A percentile compares a stretch with the other conserved stretches of the same genome.
Evolutionary conservation across 1,284 basidiomycete species (phyloP).

Genomic region (Cryptococcus floricola): DNA sequence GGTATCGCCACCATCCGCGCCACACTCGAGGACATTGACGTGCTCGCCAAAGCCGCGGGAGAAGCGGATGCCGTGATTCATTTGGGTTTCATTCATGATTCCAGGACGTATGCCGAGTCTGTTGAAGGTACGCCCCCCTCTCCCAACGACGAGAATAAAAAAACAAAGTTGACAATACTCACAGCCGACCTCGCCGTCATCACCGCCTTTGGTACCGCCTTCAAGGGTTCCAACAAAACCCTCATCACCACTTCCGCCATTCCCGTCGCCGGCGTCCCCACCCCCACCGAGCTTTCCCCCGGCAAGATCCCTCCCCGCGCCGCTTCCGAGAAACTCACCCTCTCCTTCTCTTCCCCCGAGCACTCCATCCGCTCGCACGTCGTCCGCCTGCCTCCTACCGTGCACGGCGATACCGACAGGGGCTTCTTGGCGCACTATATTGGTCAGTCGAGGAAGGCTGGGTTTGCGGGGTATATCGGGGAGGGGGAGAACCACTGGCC

Average conservation of each 20-base stretch:
- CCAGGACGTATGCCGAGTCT: conserved; percentile 4
- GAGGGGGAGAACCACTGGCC: conserved; percentile 18
- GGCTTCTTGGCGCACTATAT: conserved; percentile 19
- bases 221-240: conserved; percentile 26
- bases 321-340: conserved; percentile 10
- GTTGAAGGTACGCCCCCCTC: conserved; percentile 6
- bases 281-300: conserved; percentile 1
- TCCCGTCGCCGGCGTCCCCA: background rate
- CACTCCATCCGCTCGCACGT: conserved; percentile 6
- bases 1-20: conserved; percentile 22
- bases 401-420: conserved; percentile 20
- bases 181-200: conserved; percentile 11
- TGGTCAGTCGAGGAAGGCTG: conserved; percentile 10
- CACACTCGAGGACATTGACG: conserved; percentile 20
- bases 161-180: background rate
- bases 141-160: background rate
- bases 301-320: conserved; percentile 1
- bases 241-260: conserved; percentile 17
- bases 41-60: conserved; percentile 18
- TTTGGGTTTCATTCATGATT: conserved; percentile 30
- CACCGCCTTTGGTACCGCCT: conserved; percentile 14
- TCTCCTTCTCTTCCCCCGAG: conserved; percentile 9
- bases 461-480: conserved; percentile 19
- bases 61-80: conserved; percentile 35
- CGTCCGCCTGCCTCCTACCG: conserved; percentile 22